Base-by-base conservation (phyloP, 179 eudicot species). In the Vitellaria paradoxa region DNA sequence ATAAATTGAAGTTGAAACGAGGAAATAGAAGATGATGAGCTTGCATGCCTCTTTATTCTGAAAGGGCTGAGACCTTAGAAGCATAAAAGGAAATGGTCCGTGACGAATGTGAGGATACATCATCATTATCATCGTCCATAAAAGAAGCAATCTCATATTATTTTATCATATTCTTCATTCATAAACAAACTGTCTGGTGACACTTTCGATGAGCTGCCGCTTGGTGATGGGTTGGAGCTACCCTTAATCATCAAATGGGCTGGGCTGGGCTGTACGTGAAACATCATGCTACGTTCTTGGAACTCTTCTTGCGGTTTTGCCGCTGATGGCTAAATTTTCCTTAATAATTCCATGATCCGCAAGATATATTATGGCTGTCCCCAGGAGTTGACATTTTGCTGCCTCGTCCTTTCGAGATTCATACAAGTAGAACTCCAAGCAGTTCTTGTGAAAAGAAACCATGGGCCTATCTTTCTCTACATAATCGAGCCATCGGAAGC, bases 351-450 rank as follows among this genome's bases (percentile, higher is more conserved):
- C 99, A 84, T 82, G 90, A 73, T 93, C 97, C 40, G 91, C 92
- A 13, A 95, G 86, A 67, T 95, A 90, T 53, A 95, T 62, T 1
- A 76, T 77, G 49, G 92, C 91, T 24, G 91, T 88, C 59, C 97
- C 99, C 52, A 95, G 76, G 49, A 89, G 87, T 56, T 91, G 93
- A 24, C 93, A 97, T 82, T 88, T 92, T 0, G 80, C 78, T 14
- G 90, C 86, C 81, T 87, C 91, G 42, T 93, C 97, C 76, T 87
- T 91, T 62, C 79, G 86, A 4, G 93, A 88, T 71, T 95, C 97
- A 77, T 85, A 93, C 89, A 95, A 76, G 77, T 81, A 84, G 75
- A 95, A 91, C 72, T 95, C 97, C 79, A 95, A 78, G 76, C 75
- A 78, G 63, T 93, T 95, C 88, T 89, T 95, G 74, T 85, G 88